Evolutionary conservation across 371 early-diverging fungal species (phyloP).

Genomic region (Neoconidiobolus thromboides): DNA sequence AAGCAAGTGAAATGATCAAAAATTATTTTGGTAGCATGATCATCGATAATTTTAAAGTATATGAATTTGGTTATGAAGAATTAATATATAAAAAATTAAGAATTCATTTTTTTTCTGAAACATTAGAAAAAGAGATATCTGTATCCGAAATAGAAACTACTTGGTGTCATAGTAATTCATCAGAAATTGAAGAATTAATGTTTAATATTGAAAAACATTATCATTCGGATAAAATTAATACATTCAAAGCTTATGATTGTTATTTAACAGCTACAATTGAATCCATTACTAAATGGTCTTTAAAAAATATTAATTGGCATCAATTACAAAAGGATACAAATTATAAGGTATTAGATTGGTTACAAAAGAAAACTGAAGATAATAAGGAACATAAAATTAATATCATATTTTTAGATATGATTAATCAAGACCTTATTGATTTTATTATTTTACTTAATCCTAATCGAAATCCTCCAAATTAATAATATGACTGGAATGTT

Average conservation of each 20-base stretch:
- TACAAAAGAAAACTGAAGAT: neutral
- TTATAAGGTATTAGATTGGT: neutral
- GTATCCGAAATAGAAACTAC: neutral
- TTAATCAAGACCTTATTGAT: conserved; percentile 5
- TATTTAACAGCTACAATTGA: conserved; percentile 1
- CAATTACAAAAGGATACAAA: conserved; percentile 1
- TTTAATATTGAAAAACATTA: neutral
- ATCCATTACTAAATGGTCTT: neutral
- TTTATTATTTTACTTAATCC: conserved; percentile 1
- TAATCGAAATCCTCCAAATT: neutral
- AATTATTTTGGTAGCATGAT: conserved; percentile 1
- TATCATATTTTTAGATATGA: conserved; percentile 1
- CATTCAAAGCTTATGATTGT: neutral
- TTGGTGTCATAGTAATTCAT: neutral
- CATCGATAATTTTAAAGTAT: neutral
- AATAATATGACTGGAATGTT: too few species aligned
- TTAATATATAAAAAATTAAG: neutral
- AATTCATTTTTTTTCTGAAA: conserved; percentile 1
- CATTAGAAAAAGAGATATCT: neutral
- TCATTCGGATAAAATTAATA: neutral
- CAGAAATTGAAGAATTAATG: neutral
- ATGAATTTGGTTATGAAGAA: neutral
- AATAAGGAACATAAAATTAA: neutral
- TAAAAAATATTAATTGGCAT: conserved; percentile 3
- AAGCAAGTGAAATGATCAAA: neutral